Percentiles rank a stretch among this genome's conserved stretches.
Evolutionary conservation across 2,329 filamentous ascomycete genomes (phyloP).

Genomic region (Aspergillus sp.): DNA sequence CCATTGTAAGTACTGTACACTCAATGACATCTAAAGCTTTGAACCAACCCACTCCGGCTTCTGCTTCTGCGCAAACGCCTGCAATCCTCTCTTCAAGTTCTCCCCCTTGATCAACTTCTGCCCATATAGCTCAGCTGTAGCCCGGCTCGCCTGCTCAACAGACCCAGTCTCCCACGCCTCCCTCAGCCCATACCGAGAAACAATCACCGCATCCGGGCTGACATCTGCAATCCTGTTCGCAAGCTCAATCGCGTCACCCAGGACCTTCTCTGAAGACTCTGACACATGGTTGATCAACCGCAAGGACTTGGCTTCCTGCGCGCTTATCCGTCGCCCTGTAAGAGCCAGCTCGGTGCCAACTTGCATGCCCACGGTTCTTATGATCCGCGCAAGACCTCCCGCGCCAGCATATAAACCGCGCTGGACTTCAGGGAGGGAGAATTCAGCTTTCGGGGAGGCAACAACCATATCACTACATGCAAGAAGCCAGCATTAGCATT

Average conservation of each 20-base stretch:
- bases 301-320: conserved; percentile 61
- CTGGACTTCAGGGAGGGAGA: conserved; percentile 70
- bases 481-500: not conserved
- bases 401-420: conserved; percentile 70
- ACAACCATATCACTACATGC: conserved; percentile 65
- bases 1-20: not conserved
- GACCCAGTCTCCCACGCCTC: conserved; percentile 68
- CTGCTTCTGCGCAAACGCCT: conserved; percentile 69
- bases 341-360: conserved; percentile 72
- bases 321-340: conserved; percentile 59
- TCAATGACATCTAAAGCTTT: conserved; percentile 3
- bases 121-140: conserved; percentile 82
- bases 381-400: conserved; percentile 67
- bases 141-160: conserved; percentile 68
- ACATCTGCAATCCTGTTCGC: conserved; percentile 56
- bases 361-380: conserved; percentile 66
- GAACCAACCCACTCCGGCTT: conserved; percentile 72
- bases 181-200: conserved; percentile 66
- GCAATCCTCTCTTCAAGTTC: conserved; percentile 83
- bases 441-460: conserved; percentile 57
- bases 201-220: conserved; percentile 71
- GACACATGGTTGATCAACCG: conserved; percentile 67
- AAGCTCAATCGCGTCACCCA: conserved; percentile 68
- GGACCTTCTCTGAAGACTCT: conserved; percentile 68
- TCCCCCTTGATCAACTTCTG: conserved; percentile 78